These are phyloP conservation scores for Schoenoplectus tabernaemontani DNA, from an alignment of 202 grass and related monocot species.

Conservation along the genomic window DNA sequence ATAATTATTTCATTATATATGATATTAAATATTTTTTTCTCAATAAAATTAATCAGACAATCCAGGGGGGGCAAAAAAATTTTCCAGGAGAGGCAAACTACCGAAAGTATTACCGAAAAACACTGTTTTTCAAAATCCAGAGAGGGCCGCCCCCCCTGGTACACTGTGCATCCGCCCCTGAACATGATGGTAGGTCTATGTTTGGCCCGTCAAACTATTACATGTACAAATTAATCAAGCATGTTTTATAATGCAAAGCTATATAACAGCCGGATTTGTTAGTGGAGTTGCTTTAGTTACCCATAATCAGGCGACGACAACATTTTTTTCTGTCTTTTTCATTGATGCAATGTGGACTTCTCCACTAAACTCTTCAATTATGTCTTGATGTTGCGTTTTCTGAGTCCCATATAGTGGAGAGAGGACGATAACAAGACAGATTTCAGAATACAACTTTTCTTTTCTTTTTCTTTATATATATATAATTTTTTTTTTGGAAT, in stretches of 20 bases:
- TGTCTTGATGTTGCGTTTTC: not conserved
- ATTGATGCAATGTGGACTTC: constrained; percentile 11
- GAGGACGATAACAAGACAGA: constrained; percentile 9
- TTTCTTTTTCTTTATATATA: not conserved
- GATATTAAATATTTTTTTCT: no score
- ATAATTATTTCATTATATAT: no score
- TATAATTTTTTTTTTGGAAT: not conserved
- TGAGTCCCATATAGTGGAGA: constrained; percentile 16
- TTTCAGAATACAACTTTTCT: constrained; percentile 10
- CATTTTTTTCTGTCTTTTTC: not conserved
- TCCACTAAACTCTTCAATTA: constrained; percentile 5
- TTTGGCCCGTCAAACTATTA: not conserved
- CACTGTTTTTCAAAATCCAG: no score
- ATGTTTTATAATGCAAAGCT: not conserved
- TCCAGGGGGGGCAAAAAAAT: no score
- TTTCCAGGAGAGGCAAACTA: no score
- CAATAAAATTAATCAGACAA: no score
- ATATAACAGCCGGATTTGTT: constrained; percentile 15
- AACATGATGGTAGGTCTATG: constrained; percentile 10
- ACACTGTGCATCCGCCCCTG: no score
- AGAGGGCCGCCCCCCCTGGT: no score
- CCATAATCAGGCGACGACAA: constrained; percentile 1
- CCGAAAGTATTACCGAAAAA: no score
- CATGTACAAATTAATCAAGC: not conserved
- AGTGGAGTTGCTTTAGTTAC: constrained; percentile 21